phyloP scores from a whole-genome alignment of 208 protist genomes.

The Leptomonas seymouri region DNA sequence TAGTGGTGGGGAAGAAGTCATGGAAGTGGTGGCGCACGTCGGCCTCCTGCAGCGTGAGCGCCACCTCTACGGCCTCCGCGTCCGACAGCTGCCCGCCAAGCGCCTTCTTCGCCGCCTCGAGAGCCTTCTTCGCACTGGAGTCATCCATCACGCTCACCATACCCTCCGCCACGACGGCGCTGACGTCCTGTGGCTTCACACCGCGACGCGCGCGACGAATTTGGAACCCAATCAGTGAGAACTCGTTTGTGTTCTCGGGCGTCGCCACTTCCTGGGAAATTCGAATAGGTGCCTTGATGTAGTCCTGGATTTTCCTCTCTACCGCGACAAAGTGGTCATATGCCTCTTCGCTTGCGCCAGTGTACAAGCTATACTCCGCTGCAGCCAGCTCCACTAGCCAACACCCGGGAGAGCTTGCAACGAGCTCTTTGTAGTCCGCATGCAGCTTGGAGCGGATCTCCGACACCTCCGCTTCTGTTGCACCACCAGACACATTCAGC shows the following conservation, averaged over 20 bases:
- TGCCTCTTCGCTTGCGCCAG: slow-evolving; percentile 58
- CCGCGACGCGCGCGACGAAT: slow-evolving; percentile 46
- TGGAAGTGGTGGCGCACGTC: slow-evolving; percentile 81
- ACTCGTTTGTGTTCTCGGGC: slow-evolving; percentile 64
- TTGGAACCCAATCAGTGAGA: slow-evolving; percentile 66
- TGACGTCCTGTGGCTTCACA: slow-evolving; percentile 35
- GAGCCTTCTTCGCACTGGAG: slow-evolving; percentile 26
- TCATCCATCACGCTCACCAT: slow-evolving; percentile 53
- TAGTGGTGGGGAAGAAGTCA: slow-evolving; percentile 67
- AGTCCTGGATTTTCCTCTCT: slow-evolving; percentile 59
- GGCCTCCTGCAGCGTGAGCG: slow-evolving; percentile 60
- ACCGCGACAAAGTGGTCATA: slow-evolving; percentile 60
- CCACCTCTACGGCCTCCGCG: slow-evolving; percentile 75
- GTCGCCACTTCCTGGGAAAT: slow-evolving; percentile 49
- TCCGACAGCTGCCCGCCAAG: slow-evolving; percentile 61
- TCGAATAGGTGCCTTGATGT: slow-evolving; percentile 43
- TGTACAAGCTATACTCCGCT: slow-evolving; percentile 82
- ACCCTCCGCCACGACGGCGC: slow-evolving; percentile 51
- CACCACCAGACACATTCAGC: slow-evolving; percentile 68
- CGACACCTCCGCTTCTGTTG: slow-evolving; percentile 82
- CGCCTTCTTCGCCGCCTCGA: slow-evolving; percentile 59
- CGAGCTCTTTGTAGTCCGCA: slow-evolving; percentile 68
- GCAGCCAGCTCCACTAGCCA: slow-evolving; percentile 78
- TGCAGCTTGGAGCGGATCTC: slow-evolving; percentile 52
- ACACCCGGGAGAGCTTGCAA: slow-evolving; percentile 59